Base-by-base conservation (phyloP, 129 eudicot species). In the Daucus carota region DNA sequence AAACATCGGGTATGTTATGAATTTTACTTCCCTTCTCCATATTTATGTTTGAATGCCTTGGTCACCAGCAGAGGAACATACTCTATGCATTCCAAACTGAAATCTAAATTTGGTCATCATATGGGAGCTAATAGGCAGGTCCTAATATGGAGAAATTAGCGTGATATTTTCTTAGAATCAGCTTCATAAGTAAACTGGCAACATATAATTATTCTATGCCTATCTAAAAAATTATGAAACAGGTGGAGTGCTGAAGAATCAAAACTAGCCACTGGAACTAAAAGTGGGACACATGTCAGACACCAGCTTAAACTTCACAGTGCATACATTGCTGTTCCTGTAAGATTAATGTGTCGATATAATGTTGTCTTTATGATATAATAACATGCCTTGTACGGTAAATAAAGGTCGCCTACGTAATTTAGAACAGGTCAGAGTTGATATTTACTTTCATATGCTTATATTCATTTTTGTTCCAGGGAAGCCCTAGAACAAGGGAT, bases 221-320 rank as follows among this genome's bases (percentile, higher is more conserved):
- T 70, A 34, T 75, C 70, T 73, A 75, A 72, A n/a, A 78, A 86
- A 5, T 73, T 76, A 14, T 17, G 42, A 20, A 73, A 81, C 80
- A 75, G 80, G 72, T 92, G 98, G 98, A 90, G 80, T 81, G 84
- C 78, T 67, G 90, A 85, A 76, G 98, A 92, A 82, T 74, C 85
- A 72, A 75, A 65, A 81, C 81, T 90, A 73, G 98, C 98, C 60
- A 88, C 93, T 42, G 97, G 97, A 50, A 75, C 80, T 41, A 82
- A 72, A 71, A 83, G 79, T 52, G 68, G 68, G 12, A 82, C 79
- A 32, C 74, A 78, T 80, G 81, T 92, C 76, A 86, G 67, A 10
- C 93, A 92, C 81, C 75, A 79, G 29, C 78, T 92, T 47, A 80
- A 87, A 29, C 85, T 92, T 32, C 40, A 73, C 52, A 92, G 97